phyloP scores from a whole-genome alignment of 805 yeast species.

The Candida cerambycidarum region DNA sequence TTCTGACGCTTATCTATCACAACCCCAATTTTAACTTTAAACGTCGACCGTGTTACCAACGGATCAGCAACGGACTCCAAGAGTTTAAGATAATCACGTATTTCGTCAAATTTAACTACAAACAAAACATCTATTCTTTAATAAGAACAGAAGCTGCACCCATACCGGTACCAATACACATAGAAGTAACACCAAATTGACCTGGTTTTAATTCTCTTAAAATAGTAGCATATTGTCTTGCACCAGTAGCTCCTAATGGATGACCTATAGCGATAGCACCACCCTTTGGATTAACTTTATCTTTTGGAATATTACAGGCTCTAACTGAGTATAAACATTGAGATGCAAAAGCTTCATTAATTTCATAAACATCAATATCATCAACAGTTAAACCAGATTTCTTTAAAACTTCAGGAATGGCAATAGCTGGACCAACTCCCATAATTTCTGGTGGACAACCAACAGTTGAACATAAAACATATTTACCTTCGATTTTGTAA shows the following conservation, averaged over 20 bases:
- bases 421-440: constrained; percentile 98
- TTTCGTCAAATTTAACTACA: background rate
- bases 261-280: constrained; percentile 98
- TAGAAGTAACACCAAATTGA: constrained; percentile 86
- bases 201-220: constrained; percentile 76
- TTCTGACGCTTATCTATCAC: no score
- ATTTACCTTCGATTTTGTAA: constrained; percentile 75
- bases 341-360: constrained; percentile 96
- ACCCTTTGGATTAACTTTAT: constrained; percentile 78
- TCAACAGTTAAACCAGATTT: constrained; percentile 56
- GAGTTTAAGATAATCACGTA: no score
- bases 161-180: constrained; percentile 99
- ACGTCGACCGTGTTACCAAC: no score
- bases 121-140: constrained; percentile 53
- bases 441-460: constrained; percentile 97
- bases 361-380: constrained; percentile 78
- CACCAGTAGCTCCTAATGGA: constrained; percentile 68
- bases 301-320: constrained; percentile 61
- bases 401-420: constrained; percentile 80
- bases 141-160: constrained; percentile 92
- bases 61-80: no score
- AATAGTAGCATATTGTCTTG: constrained; percentile 89
- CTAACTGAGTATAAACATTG: constrained; percentile 80
- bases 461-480: constrained; percentile 71
- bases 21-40: no score